Base-by-base conservation (phyloP, 345 rosid genomes). In the Cardamine chenopodiifolia region DNA sequence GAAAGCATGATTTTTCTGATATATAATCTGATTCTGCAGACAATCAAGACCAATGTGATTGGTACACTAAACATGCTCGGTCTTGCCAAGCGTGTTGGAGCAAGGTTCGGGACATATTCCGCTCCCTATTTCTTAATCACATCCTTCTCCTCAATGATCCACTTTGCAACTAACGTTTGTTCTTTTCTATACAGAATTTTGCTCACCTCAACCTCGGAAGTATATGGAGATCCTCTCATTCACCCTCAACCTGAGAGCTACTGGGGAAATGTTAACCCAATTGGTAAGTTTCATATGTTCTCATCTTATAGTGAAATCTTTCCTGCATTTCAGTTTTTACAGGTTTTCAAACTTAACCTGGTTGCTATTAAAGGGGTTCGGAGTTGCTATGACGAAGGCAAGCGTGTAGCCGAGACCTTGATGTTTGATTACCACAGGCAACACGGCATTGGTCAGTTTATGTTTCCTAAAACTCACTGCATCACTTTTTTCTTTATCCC, bases 391-490 rank as follows among this genome's bases (percentile, higher is more conserved):
- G 97, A 93, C 53, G 97, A 93, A 85, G 98, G 98, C 76, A 93
- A 93, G 86, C 95, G 98, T 76, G 98, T 93, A 50, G 98, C 98
- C 29, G 98, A 93, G 81, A 93, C 98, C 22, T 83, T 93, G 71
- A 93, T 93, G 98, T 93, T 90, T 83, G 98, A 93, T 79, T 93
- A 93, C 82, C 98, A 93, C 78, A 90, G 98, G 73, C 98, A 93
- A 82, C 98, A 93, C 56, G 98, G 98, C 63, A 85, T 93, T 28
- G 96, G 98, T 93, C 69, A 75, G 64, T 57, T 32, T 61, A 48
- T 18, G 13, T 0, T 34, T 28, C 66, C 10, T 0, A 0, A 17
- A 62, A 22, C 65, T 17, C 79, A 50, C n/a, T 0, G n/a, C 63
- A 12, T 29, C 7, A 54, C 12, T 45, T 11, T 47, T 47, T 49